phyloP scores from a whole-genome alignment of 305 asterid species.

The Solanum chacoense region DNA sequence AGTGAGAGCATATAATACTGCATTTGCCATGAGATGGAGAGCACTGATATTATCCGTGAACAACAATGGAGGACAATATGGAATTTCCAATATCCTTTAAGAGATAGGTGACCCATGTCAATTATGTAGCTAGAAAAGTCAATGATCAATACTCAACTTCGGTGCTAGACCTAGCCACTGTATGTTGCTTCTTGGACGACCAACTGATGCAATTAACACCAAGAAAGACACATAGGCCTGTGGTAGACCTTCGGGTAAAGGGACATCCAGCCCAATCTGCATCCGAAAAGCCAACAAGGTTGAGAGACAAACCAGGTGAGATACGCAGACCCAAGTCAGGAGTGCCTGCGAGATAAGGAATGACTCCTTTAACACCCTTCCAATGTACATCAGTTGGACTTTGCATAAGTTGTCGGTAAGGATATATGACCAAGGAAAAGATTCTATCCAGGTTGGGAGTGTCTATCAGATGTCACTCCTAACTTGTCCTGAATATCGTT shows the following conservation, averaged over 20 bases:
- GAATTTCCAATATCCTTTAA: too few relatives aligned
- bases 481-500: not conserved
- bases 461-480: not conserved
- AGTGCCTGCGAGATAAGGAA: not conserved
- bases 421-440: not conserved
- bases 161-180: not conserved
- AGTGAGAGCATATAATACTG: too few relatives aligned
- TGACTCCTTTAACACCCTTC: not conserved
- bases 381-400: not conserved
- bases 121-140: not conserved
- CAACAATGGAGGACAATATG: not conserved
- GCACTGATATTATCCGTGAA: not conserved
- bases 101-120: not conserved
- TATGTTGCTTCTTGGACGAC: not conserved
- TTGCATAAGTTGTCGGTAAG: not conserved
- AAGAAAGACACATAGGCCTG: not conserved
- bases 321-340: too few relatives aligned
- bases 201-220: not conserved
- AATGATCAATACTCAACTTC: not conserved
- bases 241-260: not conserved
- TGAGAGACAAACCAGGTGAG: not conserved
- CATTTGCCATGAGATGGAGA: not conserved
- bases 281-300: not conserved
- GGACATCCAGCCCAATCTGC: not conserved
- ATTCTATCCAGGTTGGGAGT: not conserved